Evolutionary conservation across 2,329 filamentous ascomycete genomes (phyloP).

Genomic region (Colletotrichum graminicola): DNA sequence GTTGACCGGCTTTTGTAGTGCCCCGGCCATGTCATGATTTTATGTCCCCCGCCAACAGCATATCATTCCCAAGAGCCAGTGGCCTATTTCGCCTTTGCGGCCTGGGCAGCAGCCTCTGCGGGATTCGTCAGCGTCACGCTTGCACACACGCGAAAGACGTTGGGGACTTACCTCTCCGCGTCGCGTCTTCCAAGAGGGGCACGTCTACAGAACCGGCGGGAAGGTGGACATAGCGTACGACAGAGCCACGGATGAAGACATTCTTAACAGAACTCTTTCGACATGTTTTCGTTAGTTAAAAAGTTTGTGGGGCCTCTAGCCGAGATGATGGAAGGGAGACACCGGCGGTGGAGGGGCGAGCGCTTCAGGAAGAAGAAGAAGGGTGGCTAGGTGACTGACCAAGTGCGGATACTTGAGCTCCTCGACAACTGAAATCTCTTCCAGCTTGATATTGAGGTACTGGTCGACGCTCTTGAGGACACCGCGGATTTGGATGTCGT

Average conservation of each 20-base stretch:
- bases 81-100: constrained; percentile 65
- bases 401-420: constrained; percentile 96
- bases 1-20: constrained; percentile 31
- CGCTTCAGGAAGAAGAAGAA: neutral
- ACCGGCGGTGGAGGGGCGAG: neutral
- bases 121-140: constrained; percentile 27
- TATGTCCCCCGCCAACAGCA: neutral
- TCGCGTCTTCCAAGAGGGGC: constrained; percentile 89
- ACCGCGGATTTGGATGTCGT: constrained; percentile 96
- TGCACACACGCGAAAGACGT: neutral
- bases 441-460: constrained; percentile 99
- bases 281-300: neutral
- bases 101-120: constrained; percentile 69
- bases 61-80: neutral
- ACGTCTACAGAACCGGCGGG: constrained; percentile 87
- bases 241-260: constrained; percentile 93
- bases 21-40: constrained; percentile 26
- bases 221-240: constrained; percentile 92
- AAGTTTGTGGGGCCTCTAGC: neutral
- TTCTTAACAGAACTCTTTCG: constrained; percentile 84
- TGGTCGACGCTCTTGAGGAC: constrained; percentile 98
- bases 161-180: constrained; percentile 76
- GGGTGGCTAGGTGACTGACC: constrained; percentile 59
- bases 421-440: constrained; percentile 92
- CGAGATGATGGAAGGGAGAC: neutral